These are phyloP conservation scores for Coemansia sp. DNA, from an alignment of 192 early-diverging fungal species.

Conservation along the genomic window DNA sequence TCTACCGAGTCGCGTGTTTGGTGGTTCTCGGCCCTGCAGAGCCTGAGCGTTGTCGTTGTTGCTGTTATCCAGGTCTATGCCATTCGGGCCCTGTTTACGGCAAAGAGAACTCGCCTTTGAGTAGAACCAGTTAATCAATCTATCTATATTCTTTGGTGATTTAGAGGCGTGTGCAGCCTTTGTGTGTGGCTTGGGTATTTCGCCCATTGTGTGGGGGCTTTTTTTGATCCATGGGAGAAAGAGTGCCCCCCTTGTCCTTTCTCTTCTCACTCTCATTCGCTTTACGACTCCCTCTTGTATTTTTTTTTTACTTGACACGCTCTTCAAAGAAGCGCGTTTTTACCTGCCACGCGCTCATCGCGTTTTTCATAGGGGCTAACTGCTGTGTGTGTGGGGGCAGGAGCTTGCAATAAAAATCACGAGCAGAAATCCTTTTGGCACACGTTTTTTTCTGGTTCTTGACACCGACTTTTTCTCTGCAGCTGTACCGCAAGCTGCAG, in stretches of 20 bases:
- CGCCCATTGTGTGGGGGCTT: background rate
- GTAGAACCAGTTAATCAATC: background rate
- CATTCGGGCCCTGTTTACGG: slow-evolving; percentile 88
- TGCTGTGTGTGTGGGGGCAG: background rate
- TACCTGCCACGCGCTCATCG: background rate
- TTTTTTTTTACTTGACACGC: background rate
- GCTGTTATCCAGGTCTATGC: slow-evolving; percentile 91
- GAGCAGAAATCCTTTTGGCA: background rate
- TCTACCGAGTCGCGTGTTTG: slow-evolving; percentile 85
- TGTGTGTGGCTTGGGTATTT: background rate
- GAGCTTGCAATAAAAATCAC: background rate
- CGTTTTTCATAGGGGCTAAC: background rate
- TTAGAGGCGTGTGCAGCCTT: background rate
- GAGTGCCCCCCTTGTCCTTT: background rate
- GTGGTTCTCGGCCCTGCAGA: slow-evolving; percentile 88
- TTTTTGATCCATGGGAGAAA: background rate
- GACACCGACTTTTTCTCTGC: background rate
- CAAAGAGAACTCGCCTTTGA: slow-evolving; percentile 55
- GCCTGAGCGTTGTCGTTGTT: slow-evolving; percentile 74
- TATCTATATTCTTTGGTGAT: background rate
- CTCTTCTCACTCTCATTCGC: background rate
- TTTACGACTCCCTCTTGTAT: background rate
- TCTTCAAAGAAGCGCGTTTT: slow-evolving; percentile 6
- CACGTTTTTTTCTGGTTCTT: background rate
- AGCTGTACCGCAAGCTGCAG: background rate